phyloP scores from a whole-genome alignment of 2,329 filamentous ascomycete genomes.

The Aspergillus fijiensis region DNA sequence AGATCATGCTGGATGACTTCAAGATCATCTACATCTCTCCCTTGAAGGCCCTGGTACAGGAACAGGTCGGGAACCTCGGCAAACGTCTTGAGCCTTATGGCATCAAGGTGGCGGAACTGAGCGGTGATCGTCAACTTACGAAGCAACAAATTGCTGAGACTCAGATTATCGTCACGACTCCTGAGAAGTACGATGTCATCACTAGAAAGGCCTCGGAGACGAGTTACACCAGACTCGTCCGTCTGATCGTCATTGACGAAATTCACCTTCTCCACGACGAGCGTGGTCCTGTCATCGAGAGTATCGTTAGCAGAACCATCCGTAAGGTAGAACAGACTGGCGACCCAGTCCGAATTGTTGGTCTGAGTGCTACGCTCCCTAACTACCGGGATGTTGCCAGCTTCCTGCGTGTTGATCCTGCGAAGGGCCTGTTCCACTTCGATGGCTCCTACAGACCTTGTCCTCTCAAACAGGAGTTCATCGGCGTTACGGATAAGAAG shows the following conservation, averaged over 20 bases:
- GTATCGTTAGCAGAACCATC: slow-evolving; percentile 92
- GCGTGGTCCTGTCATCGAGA: slow-evolving; percentile 92
- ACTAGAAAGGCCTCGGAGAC: slow-evolving; percentile 96
- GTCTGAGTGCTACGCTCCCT: slow-evolving; percentile 89
- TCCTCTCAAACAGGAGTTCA: slow-evolving; percentile 92
- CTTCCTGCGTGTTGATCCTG: slow-evolving; percentile 84
- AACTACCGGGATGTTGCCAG: slow-evolving; percentile 96
- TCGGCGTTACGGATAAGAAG: slow-evolving; percentile 96
- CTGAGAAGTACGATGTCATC: slow-evolving; percentile 99
- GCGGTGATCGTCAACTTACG: slow-evolving; percentile 94
- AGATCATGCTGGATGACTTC: slow-evolving; percentile 92
- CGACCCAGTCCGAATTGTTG: slow-evolving; percentile 86
- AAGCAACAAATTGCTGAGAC: slow-evolving; percentile 98
- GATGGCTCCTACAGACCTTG: slow-evolving; percentile 92
- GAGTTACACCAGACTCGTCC: slow-evolving; percentile 95
- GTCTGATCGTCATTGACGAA: slow-evolving; percentile 94
- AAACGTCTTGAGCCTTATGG: slow-evolving; percentile 87
- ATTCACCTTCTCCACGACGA: slow-evolving; percentile 98
- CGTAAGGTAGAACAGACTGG: slow-evolving; percentile 91
- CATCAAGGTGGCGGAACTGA: slow-evolving; percentile 90
- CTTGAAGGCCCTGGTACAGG: slow-evolving; percentile 90
- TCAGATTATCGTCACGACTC: slow-evolving; percentile 96
- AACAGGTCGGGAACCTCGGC: slow-evolving; percentile 97
- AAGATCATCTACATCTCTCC: slow-evolving; percentile 99
- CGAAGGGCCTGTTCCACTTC: slow-evolving; percentile 91